Evolutionary conservation across 1,284 basidiomycete genomes (phyloP).

Genomic region (Cutaneotrichosporon cutaneum): DNA sequence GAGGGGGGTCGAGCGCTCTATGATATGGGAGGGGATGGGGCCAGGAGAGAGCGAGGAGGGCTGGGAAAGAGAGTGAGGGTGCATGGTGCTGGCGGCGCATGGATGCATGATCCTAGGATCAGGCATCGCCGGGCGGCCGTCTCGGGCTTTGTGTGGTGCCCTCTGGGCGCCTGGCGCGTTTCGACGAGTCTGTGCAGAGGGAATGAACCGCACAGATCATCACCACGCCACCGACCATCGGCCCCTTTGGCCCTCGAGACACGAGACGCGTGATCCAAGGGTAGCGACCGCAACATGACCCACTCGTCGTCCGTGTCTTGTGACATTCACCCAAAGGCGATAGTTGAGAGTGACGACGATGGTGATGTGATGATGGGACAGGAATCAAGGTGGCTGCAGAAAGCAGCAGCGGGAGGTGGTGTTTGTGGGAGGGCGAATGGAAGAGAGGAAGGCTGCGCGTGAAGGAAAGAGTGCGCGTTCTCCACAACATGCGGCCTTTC

Average conservation of each 20-base stretch:
- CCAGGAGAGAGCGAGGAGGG: background rate
- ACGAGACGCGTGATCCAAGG: background rate
- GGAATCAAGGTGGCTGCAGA: background rate
- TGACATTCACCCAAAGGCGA: background rate
- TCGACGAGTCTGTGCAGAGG: background rate
- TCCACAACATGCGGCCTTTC: too few species aligned
- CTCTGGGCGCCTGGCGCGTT: background rate
- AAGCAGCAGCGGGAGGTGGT: too few species aligned
- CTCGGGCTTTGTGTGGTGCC: background rate
- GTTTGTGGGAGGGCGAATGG: too few species aligned
- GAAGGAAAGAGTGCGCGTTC: too few species aligned
- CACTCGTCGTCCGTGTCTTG: background rate
- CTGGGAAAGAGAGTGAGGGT: background rate
- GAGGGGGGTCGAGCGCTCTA: conserved; percentile 1
- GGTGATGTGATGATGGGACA: background rate
- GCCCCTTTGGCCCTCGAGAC: background rate
- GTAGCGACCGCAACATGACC: background rate
- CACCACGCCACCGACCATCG: background rate
- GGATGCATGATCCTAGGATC: background rate
- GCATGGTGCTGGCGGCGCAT: background rate
- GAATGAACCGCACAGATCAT: background rate
- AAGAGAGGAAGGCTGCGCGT: too few species aligned
- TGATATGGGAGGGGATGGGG: background rate
- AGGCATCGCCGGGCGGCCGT: background rate
- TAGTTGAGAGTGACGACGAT: background rate